A percentile compares a stretch with the other conserved stretches of the same genome.
These are phyloP conservation scores for Plasmodium fragile DNA, from an alignment of 169 alveolate species.

Conservation along the genomic window DNA sequence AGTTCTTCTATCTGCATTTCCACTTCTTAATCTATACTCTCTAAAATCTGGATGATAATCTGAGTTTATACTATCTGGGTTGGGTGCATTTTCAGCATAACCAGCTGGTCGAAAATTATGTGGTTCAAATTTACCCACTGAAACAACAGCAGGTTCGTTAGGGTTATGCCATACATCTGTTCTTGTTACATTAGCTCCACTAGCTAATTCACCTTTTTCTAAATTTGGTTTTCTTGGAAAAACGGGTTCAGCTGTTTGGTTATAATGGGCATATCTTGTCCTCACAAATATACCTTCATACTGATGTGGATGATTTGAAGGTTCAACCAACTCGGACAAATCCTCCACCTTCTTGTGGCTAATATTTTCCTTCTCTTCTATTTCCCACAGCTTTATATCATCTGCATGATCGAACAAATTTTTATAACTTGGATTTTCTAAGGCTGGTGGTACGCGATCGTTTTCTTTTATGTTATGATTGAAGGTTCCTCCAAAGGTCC, in stretches of 20 bases:
- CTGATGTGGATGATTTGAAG: constrained; percentile 88
- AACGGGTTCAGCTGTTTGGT: constrained; percentile 90
- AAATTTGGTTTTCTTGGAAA: constrained; percentile 91
- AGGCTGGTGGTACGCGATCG: constrained; percentile 86
- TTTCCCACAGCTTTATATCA: constrained; percentile 87
- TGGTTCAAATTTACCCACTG: constrained; percentile 89
- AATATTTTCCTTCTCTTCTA: constrained; percentile 82
- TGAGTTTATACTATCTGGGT: constrained; percentile 88
- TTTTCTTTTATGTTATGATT: constrained; percentile 82
- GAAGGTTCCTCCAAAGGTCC: constrained; percentile 79
- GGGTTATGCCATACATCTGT: constrained; percentile 91
- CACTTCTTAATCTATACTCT: constrained; percentile 87
- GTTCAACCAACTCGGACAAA: constrained; percentile 82
- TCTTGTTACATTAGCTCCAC: constrained; percentile 91
- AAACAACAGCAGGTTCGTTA: constrained; percentile 91
- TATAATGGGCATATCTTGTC: constrained; percentile 88
- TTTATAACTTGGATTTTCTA: constrained; percentile 87
- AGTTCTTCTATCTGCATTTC: constrained; percentile 88
- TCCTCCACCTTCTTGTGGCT: constrained; percentile 75
- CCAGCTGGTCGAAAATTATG: constrained; percentile 91
- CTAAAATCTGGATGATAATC: constrained; percentile 90
- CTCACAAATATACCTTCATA: constrained; percentile 81
- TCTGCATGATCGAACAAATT: constrained; percentile 91
- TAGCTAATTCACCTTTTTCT: constrained; percentile 87
- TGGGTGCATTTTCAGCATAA: constrained; percentile 87